Evolutionary conservation across 2,329 filamentous ascomycete genomes (phyloP).

Genomic region (Venturiaceae sp.): DNA sequence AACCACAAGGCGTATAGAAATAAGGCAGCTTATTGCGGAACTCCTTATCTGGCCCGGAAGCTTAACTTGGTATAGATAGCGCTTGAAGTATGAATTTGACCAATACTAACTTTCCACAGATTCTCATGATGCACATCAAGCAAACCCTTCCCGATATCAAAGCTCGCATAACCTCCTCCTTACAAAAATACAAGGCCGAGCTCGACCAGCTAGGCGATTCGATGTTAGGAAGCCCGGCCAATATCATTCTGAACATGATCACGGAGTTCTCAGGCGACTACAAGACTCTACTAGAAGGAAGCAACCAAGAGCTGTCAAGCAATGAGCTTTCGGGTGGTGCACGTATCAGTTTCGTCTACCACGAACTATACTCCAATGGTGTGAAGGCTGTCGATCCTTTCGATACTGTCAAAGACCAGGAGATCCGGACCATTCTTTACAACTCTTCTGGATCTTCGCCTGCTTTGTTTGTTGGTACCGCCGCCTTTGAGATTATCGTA

Average conservation of each 20-base stretch:
- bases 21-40: conserved; percentile 97
- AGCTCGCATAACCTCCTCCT: conserved; percentile 83
- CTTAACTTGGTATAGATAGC: conserved; percentile 61
- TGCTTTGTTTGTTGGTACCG: conserved; percentile 92
- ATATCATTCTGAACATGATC: conserved; percentile 97
- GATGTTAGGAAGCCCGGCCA: conserved; percentile 89
- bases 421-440: conserved; percentile 94
- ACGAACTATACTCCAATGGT: conserved; percentile 95
- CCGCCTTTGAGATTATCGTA: conserved; percentile 96
- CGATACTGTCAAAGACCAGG: conserved; percentile 92
- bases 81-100: neutral
- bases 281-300: conserved; percentile 83
- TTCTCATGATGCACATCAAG: conserved; percentile 99
- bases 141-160: conserved; percentile 98
- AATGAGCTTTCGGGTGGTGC: conserved; percentile 91
- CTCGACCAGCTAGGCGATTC: conserved; percentile 79
- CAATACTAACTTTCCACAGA: conserved; percentile 37
- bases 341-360: conserved; percentile 98
- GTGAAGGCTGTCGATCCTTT: conserved; percentile 97
- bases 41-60: conserved; percentile 91
- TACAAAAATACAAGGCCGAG: conserved; percentile 84
- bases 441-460: conserved; percentile 99
- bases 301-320: conserved; percentile 86
- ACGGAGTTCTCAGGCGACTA: conserved; percentile 98
- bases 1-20: conserved; percentile 98